Conservation (phyloP, 1,284 basidiomycete species). For the Boletus calvinii region DNA sequence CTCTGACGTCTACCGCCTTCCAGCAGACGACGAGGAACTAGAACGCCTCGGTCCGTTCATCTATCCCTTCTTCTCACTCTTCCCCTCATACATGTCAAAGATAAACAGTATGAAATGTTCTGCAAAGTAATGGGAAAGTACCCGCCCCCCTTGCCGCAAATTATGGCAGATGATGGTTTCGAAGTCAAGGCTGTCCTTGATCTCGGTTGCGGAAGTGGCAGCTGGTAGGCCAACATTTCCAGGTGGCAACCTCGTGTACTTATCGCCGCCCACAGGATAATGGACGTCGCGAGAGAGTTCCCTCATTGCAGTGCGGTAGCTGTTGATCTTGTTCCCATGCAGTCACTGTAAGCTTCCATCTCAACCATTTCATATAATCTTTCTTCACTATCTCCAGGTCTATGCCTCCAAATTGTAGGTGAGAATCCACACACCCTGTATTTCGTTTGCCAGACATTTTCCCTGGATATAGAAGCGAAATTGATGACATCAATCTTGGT, state of each 20-base stretch:
- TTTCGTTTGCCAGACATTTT: conserved; percentile 9
- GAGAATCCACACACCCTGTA: conserved; percentile 21
- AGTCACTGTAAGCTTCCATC: conserved; percentile 50
- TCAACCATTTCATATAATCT: conserved; percentile 14
- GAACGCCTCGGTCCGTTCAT: conserved; percentile 57
- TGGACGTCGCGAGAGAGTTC: conserved; percentile 70
- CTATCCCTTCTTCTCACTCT: background rate
- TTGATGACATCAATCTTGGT: conserved; percentile 80
- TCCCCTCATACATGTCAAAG: conserved; percentile 38
- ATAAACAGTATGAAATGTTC: conserved; percentile 67
- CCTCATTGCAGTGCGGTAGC: conserved; percentile 66
- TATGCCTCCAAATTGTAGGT: conserved; percentile 72
- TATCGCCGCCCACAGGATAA: conserved; percentile 52
- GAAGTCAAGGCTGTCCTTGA: conserved; percentile 67
- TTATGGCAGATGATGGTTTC: conserved; percentile 58
- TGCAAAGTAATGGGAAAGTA: conserved; percentile 64
- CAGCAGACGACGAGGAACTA: conserved; percentile 74
- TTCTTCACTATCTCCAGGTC: conserved; percentile 37
- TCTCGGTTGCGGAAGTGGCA: conserved; percentile 75
- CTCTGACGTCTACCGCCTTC: conserved; percentile 72
- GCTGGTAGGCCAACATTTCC: conserved; percentile 50
- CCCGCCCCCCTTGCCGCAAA: conserved; percentile 50
- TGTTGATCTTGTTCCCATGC: conserved; percentile 77
- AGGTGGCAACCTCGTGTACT: conserved; percentile 8
- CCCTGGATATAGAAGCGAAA: conserved; percentile 57